Conservation (phyloP, 805 yeast species). For the Debaryomyces castellii region DNA sequence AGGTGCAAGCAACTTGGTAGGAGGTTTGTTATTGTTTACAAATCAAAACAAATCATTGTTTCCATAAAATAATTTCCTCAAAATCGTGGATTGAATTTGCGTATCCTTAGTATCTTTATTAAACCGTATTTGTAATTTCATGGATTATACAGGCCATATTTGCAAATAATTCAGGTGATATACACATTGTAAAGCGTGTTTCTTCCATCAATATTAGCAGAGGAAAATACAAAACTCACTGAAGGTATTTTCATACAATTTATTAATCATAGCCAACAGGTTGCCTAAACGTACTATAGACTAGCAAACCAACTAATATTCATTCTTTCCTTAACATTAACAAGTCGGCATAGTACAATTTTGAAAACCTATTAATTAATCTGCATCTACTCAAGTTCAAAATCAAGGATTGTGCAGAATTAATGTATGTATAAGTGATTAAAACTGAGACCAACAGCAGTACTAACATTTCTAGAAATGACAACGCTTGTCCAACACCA, state of each 20-base stretch:
- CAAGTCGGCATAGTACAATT: neutral
- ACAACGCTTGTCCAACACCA: slow-evolving; percentile 23
- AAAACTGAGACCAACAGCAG: no score
- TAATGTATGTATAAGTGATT: neutral
- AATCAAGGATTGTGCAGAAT: neutral
- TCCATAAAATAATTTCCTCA: neutral
- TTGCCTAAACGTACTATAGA: neutral
- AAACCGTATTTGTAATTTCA: neutral
- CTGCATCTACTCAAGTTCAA: neutral
- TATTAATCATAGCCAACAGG: neutral
- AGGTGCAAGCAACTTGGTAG: neutral
- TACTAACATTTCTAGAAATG: slow-evolving; percentile 12
- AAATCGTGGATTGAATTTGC: neutral
- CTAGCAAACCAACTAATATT: slow-evolving; percentile 7
- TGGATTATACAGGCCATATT: neutral
- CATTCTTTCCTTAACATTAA: slow-evolving; percentile 5
- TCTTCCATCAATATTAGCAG: neutral
- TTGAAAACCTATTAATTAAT: neutral
- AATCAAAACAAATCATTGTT: neutral
- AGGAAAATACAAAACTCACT: neutral
- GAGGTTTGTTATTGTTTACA: slow-evolving; percentile 1
- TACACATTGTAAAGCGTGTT: neutral
- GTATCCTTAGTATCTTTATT: neutral
- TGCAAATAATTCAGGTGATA: neutral
- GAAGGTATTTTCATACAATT: neutral